phyloP scores from a whole-genome alignment of 768 basidiomycete genomes.

The Tulasnella sp. region DNA sequence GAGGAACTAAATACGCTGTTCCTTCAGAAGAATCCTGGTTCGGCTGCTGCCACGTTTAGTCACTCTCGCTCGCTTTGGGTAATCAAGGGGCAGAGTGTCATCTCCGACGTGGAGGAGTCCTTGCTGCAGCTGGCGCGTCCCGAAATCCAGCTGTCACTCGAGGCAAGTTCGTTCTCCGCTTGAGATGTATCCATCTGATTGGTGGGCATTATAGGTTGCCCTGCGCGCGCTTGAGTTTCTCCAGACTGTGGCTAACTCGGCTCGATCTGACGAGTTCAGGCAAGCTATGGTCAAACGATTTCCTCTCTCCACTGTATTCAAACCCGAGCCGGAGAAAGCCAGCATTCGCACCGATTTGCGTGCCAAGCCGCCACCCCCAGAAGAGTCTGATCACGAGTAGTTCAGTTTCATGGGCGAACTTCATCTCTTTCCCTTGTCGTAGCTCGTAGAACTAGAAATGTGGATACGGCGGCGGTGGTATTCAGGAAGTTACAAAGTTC shows the following conservation, averaged over 20 bases:
- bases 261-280: conserved; percentile 55
- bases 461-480: background rate
- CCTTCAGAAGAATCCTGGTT: conserved; percentile 56
- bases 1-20: conserved; percentile 72
- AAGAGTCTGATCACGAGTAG: conserved; percentile 5
- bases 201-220: conserved; percentile 48
- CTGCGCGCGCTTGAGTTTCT: conserved; percentile 50
- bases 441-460: background rate
- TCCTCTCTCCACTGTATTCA: conserved; percentile 5
- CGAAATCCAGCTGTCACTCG: conserved; percentile 44
- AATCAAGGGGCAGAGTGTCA: conserved; percentile 43
- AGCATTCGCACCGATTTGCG: conserved; percentile 3
- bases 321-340: conserved; percentile 3
- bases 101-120: conserved; percentile 57
- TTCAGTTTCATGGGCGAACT: background rate
- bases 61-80: conserved; percentile 53
- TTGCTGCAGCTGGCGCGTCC: conserved; percentile 49
- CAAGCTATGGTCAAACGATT: conserved; percentile 10
- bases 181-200: background rate
- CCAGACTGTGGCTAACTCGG: conserved; percentile 44
- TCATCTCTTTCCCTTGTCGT: background rate
- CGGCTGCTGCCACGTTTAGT: conserved; percentile 55
- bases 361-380: background rate
- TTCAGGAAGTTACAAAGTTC: conserved; percentile 1
- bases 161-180: conserved; percentile 39